Base-by-base conservation (phyloP, 1,139 yeast species). In the Candida anutae region DNA sequence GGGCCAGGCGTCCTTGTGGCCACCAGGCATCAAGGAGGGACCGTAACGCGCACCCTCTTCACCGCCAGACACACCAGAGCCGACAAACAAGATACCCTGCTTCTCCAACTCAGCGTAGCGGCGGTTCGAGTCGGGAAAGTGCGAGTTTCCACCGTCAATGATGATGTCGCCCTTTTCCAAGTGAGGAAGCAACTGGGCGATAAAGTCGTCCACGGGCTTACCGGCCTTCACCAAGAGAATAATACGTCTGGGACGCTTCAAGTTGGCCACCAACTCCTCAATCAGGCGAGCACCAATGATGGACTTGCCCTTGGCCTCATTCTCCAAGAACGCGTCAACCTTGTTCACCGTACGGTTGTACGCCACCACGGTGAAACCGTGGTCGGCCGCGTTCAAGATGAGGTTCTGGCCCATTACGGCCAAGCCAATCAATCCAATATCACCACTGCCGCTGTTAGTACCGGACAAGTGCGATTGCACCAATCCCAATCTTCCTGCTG, bases 331-430 rank as follows among this genome's bases (percentile, higher is more conserved):
- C 50, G 81, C 84, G 62, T 90, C 97, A 46, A 90, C 98, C 70
- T 87, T 90, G 33, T 94, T 63, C 36, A 79, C 87, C 39, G 97
- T 88, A 77, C 98, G 84, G 90, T 90, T 90, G 81, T 76, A 90
- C 39, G 96, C 97, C 50, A 85, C 95, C 49, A 90, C 98, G 45
- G 94, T 84, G 67, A 69, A 83, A 34, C 96, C 96, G 68, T 90
- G 94, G 73, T 90, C 98, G 48, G 97, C 97, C 53, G 93, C 94
- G 66, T 90, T 90, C 49, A 90, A 76, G 62, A 90, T 85, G 74
- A 90, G 73, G 77, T 90, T 90, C 64, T 88, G 97, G 65, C 98
- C 98, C 98, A 90, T 90, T 48, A 90, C 98, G 81, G 98, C 98
- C 77, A 90, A 77, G 59, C 98, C 98, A 56, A 90, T 88, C 64